phyloP scores from a whole-genome alignment of 495 filamentous ascomycete genomes.

The Aspergillus ellipticus region DNA sequence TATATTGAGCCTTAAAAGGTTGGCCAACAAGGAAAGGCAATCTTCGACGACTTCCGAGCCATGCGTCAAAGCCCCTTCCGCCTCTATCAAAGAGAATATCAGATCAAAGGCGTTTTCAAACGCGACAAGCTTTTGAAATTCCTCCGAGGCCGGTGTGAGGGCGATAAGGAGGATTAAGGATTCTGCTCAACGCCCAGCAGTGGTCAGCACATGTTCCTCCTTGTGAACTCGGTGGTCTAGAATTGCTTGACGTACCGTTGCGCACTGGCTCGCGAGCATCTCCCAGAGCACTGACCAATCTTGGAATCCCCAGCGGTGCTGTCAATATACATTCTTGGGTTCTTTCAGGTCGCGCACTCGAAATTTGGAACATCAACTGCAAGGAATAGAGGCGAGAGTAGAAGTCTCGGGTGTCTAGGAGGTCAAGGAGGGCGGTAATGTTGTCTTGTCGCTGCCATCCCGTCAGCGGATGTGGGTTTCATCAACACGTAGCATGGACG shows the following conservation, averaged over 20 bases:
- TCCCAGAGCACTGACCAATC: constrained; percentile 77
- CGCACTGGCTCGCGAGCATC: constrained; percentile 86
- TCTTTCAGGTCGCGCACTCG: constrained; percentile 79
- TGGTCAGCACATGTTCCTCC: constrained; percentile 13
- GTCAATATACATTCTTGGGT: constrained; percentile 94
- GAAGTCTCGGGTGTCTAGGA: constrained; percentile 84
- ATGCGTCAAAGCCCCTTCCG: constrained; percentile 75
- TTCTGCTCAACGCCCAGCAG: constrained; percentile 37
- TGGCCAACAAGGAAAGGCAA: constrained; percentile 88
- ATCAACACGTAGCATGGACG: constrained; percentile 10
- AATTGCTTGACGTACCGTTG: constrained; percentile 57
- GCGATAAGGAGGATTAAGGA: constrained; percentile 65
- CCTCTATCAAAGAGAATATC: constrained; percentile 74
- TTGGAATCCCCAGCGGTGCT: constrained; percentile 81
- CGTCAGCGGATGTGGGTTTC: constrained; percentile 36
- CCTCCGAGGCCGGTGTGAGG: constrained; percentile 65
- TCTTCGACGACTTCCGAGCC: constrained; percentile 92
- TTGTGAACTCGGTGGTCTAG: background rate
- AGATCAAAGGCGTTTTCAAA: constrained; percentile 92
- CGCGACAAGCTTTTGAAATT: constrained; percentile 90
- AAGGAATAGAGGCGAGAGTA: constrained; percentile 91
- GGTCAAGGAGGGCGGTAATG: constrained; percentile 83
- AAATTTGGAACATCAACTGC: constrained; percentile 84
- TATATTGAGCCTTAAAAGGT: constrained; percentile 81
- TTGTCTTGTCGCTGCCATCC: constrained; percentile 80